Evolutionary conservation across 2,329 filamentous ascomycete genomes (phyloP).

Genomic region (Huntiella omanensis): DNA sequence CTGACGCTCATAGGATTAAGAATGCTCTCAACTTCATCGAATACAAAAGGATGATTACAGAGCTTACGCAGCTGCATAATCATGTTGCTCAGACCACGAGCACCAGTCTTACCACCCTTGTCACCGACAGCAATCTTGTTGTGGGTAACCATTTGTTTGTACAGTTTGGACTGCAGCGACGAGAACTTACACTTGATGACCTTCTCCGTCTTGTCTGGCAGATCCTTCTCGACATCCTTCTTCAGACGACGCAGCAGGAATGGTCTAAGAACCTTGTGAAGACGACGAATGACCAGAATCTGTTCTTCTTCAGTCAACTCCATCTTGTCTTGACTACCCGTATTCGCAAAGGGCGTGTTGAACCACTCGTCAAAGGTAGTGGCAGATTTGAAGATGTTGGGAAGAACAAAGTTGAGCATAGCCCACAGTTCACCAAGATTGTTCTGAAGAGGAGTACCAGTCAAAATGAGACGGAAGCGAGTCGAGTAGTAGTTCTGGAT

Average conservation of each 20-base stretch:
- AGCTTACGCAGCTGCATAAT: conserved; percentile 98
- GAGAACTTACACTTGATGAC: conserved; percentile 99
- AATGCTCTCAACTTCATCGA: conserved; percentile 92
- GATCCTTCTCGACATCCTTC: conserved; percentile 97
- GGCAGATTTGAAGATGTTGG: conserved; percentile 97
- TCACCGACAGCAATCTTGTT: conserved; percentile 90
- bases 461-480: conserved; percentile 88
- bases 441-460: conserved; percentile 92
- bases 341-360: conserved; percentile 98
- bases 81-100: conserved; percentile 96
- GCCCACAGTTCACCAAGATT: conserved; percentile 94
- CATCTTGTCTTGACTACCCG: conserved; percentile 95
- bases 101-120: conserved; percentile 84
- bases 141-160: conserved; percentile 93
- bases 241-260: conserved; percentile 97
- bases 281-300: conserved; percentile 88
- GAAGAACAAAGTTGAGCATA: conserved; percentile 93
- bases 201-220: conserved; percentile 97
- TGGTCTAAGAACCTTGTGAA: conserved; percentile 92
- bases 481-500: conserved; percentile 91
- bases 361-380: conserved; percentile 99
- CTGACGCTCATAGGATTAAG: conserved; percentile 82
- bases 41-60: conserved; percentile 97
- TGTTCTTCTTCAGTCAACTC: conserved; percentile 99
- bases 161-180: conserved; percentile 75